Percentiles rank a stretch among this genome's conserved stretches.
Conservation (phyloP, 495 filamentous ascomycete species). For the Tricharina praecox region DNA sequence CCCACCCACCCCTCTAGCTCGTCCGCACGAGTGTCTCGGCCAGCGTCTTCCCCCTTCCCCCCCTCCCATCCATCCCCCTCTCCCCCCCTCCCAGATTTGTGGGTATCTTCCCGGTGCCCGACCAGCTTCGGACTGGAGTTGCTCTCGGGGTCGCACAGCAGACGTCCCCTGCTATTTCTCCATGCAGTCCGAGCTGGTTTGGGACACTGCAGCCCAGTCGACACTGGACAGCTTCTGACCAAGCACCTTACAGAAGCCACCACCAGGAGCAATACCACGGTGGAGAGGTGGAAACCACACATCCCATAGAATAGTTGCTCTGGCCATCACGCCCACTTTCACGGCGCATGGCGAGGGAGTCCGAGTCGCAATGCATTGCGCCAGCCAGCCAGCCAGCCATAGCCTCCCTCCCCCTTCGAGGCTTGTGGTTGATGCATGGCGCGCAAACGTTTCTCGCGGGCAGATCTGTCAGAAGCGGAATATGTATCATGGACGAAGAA, state of each 20-base stretch:
- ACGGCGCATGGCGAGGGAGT: neutral
- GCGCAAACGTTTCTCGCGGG: neutral
- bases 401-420: neutral
- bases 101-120: conserved; percentile 2
- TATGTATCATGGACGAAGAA: neutral
- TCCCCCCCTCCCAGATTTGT: conserved; percentile 3
- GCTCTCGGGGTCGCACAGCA: neutral
- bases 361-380: neutral
- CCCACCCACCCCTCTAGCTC: neutral
- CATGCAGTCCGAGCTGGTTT: neutral
- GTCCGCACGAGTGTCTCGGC: neutral
- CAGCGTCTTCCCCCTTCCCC: neutral
- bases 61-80: neutral
- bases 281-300: neutral
- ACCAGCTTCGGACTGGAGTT: neutral
- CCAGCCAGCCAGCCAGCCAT: neutral
- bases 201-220: conserved; percentile 2
- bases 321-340: neutral
- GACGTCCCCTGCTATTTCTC: neutral
- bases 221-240: conserved; percentile 14
- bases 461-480: neutral
- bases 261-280: neutral
- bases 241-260: conserved; percentile 23
- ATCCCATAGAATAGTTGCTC: no score
- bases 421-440: no score